Evolutionary conservation across 257 asterid species (phyloP), one percentile per base, ranked within the genome.

Genomic region (Lithospermum erythrorhizon): DNA sequence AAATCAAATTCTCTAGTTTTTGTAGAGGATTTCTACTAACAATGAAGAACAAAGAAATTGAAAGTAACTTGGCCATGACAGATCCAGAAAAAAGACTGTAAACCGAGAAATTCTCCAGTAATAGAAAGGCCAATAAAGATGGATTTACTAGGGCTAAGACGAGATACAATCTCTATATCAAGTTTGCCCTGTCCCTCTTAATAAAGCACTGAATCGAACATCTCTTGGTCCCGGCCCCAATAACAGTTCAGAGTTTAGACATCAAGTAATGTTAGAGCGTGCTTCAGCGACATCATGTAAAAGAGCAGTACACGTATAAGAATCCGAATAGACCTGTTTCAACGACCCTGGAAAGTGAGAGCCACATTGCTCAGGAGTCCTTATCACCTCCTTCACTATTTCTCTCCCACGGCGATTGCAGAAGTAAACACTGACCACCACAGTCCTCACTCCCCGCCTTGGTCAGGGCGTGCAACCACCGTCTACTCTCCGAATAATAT

Each of bases 181-280:
- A 86, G 35, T 87, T 74, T 21, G 76, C 78, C 75, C 90, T 75
- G 37, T 84, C 95, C 77, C 94, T 87, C 77, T 79, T 71, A 70
- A 87, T 82, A 68, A 75, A 84, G 82, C 95, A 87, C 30, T 80
- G 94, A 71, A 87, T 77, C 19, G 82, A 83, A 66, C 70, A 68
- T 84, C 83, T 66, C 85, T 80, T 17, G 87, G 86, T 21, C 94
- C 95, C 53, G 94, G 90, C 95, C 81, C 95, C 81, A 61, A 70
- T 5, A 68, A 45, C 65, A 6, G 59, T 27, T 21, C 55, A 24
- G 4, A 6, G 59, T 27, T 21, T 52, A 24, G 4, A 2, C 27
- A 59, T 61, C 14, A 22, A 66, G 3, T 27, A 68, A 61, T 55
- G 53, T 47, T 35, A 45, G 22, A 45, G 57, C 30, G 21, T 60